These are phyloP conservation scores for Verbascum thapsus DNA, from an alignment of 257 asterid species.

Conservation along the genomic window DNA sequence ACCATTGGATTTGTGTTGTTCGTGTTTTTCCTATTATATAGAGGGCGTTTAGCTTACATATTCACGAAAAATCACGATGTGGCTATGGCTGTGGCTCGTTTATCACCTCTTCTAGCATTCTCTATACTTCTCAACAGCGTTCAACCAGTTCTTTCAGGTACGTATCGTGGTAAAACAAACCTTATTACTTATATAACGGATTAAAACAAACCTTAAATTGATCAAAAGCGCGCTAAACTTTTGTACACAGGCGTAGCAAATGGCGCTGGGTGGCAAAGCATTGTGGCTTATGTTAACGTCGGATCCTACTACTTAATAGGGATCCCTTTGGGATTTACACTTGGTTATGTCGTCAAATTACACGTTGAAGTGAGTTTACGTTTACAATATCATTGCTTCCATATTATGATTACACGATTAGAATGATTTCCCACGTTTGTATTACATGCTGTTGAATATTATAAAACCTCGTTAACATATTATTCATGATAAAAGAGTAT, in stretches of 20 bases:
- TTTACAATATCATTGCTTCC: neutral
- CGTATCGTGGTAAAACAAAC: too few relatives aligned
- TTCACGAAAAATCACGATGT: slow-evolving; percentile 52
- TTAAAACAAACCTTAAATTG: too few relatives aligned
- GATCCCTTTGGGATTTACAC: slow-evolving; percentile 40
- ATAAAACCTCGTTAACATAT: too few relatives aligned
- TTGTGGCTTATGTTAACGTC: slow-evolving; percentile 48
- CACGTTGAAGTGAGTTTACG: slow-evolving; percentile 40
- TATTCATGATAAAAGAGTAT: too few relatives aligned
- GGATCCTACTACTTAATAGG: slow-evolving; percentile 53
- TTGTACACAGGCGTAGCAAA: slow-evolving; percentile 42
- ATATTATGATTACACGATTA: neutral
- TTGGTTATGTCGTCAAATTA: slow-evolving; percentile 43
- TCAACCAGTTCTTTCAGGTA: slow-evolving; percentile 76
- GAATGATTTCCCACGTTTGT: too few relatives aligned
- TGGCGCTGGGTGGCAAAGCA: slow-evolving; percentile 51
- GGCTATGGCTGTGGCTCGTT: slow-evolving; percentile 46
- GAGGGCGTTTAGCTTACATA: slow-evolving; percentile 54
- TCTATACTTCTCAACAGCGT: slow-evolving; percentile 67
- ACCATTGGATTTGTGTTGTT: slow-evolving; percentile 47
- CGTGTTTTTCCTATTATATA: slow-evolving; percentile 52
- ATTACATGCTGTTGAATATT: too few relatives aligned
- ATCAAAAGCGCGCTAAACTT: too few relatives aligned
- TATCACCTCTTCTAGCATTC: slow-evolving; percentile 66
- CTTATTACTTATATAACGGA: too few relatives aligned